Percentiles rank a stretch among this genome's conserved stretches.
Conservation (phyloP, 1,139 yeast species). For the Eremothecium sinecaudum region DNA sequence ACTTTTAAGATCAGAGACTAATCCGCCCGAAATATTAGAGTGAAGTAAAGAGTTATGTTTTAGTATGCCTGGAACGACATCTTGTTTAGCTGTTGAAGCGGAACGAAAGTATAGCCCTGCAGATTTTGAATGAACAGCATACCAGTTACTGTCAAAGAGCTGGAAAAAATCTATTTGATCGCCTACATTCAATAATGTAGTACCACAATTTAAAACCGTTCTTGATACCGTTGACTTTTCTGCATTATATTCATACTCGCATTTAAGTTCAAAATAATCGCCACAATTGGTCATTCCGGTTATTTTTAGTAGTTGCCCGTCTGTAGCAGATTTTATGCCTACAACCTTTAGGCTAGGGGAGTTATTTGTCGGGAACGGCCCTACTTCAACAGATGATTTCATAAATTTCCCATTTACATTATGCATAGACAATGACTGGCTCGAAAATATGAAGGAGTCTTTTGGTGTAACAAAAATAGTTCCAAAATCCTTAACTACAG, state of each 20-base stretch:
- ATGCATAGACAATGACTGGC: background rate
- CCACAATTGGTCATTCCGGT: conserved; percentile 6
- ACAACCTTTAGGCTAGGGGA: conserved; percentile 1
- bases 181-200: background rate
- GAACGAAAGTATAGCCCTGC: background rate
- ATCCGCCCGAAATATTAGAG: conserved; percentile 8
- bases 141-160: background rate
- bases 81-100: too few relatives aligned
- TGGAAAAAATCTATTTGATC: background rate
- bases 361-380: background rate
- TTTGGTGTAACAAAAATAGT: conserved; percentile 1
- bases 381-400: background rate
- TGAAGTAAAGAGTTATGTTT: conserved; percentile 6
- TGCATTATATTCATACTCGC: background rate
- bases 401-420: background rate
- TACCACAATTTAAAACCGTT: background rate
- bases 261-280: conserved; percentile 3
- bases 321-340: background rate
- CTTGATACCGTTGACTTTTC: background rate
- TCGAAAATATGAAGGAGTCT: background rate
- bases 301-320: background rate
- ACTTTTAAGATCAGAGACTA: conserved; percentile 6
- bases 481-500: background rate
- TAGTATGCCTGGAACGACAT: too few relatives aligned
- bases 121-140: background rate